Conservation (phyloP, 75 land plant genomes). For the Azolla pinnata region DNA sequence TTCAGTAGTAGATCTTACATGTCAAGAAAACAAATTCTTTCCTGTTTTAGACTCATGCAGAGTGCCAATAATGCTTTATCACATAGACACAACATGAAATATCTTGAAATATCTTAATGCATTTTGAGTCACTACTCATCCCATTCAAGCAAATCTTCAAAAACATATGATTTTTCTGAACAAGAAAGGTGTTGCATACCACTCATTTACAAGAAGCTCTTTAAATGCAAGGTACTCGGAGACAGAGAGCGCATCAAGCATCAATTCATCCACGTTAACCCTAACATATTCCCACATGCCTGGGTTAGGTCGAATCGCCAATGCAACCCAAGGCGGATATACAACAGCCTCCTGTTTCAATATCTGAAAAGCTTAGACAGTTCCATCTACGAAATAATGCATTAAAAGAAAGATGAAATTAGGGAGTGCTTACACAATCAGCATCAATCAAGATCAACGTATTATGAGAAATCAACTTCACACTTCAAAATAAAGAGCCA, state of each 20-base stretch:
- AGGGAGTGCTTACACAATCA: not conserved
- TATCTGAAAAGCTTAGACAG: not conserved
- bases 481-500: not conserved
- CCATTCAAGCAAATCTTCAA: not conserved
- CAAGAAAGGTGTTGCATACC: conserved; percentile 19
- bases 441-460: not conserved
- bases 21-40: not conserved
- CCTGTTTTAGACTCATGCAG: not conserved
- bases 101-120: not conserved
- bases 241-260: conserved; percentile 42
- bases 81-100: not conserved
- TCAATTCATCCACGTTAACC: conserved; percentile 60
- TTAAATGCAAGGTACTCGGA: conserved; percentile 68
- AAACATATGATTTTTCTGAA: not conserved
- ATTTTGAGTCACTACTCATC: not conserved
- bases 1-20: not conserved
- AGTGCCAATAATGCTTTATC: not conserved
- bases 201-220: conserved; percentile 58
- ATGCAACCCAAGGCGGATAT: conserved; percentile 65
- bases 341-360: conserved; percentile 69
- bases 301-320: conserved; percentile 71
- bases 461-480: not conserved
- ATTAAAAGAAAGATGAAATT: not conserved
- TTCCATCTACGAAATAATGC: not conserved
- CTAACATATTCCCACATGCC: conserved; percentile 77